Base-by-base conservation (phyloP, 176 grass and related monocot species). In the Rhipidocladum racemiflorum region DNA sequence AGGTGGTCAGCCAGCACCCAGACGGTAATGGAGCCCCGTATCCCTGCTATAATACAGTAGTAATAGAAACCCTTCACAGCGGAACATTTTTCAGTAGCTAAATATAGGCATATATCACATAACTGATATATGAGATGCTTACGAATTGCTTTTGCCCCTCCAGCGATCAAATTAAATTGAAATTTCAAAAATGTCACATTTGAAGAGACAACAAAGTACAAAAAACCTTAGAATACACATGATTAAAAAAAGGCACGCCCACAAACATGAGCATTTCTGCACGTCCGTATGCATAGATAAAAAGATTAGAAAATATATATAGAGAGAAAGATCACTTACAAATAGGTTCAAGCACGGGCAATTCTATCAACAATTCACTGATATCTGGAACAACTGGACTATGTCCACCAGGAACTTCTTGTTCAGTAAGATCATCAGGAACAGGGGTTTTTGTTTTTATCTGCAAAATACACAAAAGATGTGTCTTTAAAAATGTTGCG, bases 341-440 rank as follows among this genome's bases (percentile, higher is more conserved):
- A 53, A 99, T 94, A 25, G 91, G 85, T 68, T 94, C 87, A 20
- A 99, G 76, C 81, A 72, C 42, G 59, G 91, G 93, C 74, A 99
- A 73, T 69, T 96, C 89, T 75, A 79, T 83, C 77, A 95, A 84
- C 45, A 93, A 9, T 56, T 87, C 91, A 27, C 43, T 77, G 48
- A 90, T 65, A 83, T 86, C 88, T 83, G 80, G 85, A 85, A 85
- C 28, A 59, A 21, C 39, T 49, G 77, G 65, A 68, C 72, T 85
- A 81, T 83, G 80, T 65, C 36, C 80, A 30, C 81, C 91, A 80
- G 80, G 74, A 86, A 88, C 44, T 84, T 78, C 88, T 74, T 88
- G 85, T 61, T 87, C 84, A 57, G 83, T 62, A 59, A 89, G 80
- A 65, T 90, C 82, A 85, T 99, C 97, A 72, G 89, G 89, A 79